These are phyloP conservation scores for Neodidymelliopsis sp. DNA, from an alignment of 2,329 filamentous ascomycete genomes.

Conservation along the genomic window DNA sequence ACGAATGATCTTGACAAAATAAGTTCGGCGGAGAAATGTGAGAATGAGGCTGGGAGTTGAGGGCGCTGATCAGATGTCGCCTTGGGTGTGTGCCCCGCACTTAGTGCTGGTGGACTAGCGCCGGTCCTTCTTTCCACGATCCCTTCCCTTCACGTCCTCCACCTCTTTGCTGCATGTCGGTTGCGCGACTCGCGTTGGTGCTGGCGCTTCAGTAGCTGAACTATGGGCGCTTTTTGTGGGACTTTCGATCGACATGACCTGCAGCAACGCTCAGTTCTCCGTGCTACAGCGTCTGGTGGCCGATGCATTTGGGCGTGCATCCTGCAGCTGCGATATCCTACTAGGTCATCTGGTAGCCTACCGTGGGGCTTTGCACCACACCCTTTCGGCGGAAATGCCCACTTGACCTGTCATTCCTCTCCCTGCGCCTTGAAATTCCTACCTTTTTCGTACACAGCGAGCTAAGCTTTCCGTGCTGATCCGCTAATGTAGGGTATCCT, in stretches of 20 bases:
- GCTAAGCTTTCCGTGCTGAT: conserved; percentile 48
- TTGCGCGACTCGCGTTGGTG: conserved; percentile 12
- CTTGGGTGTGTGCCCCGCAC: conserved; percentile 31
- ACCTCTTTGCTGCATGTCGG: conserved; percentile 18
- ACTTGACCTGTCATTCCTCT: conserved; percentile 39
- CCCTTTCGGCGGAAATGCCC: conserved; percentile 37
- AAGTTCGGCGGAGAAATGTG: conserved; percentile 20
- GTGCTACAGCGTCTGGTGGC: conserved; percentile 34
- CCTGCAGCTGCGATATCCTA: conserved; percentile 33
- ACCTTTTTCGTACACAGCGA: conserved; percentile 38
- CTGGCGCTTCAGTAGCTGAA: conserved; percentile 19
- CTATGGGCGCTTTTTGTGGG: conserved; percentile 19
- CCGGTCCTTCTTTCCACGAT: conserved; percentile 20
- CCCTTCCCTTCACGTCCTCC: conserved; percentile 16
- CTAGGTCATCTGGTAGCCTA: conserved; percentile 30
- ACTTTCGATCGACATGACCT: conserved; percentile 42
- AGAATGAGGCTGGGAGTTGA: conserved; percentile 37
- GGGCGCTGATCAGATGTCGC: conserved; percentile 19
- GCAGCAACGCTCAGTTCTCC: conserved; percentile 39
- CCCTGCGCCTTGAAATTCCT: conserved; percentile 39
- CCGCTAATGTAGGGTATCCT: conserved; percentile 45
- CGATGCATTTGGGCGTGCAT: conserved; percentile 35
- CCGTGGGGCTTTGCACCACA: conserved; percentile 31
- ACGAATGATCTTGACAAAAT: conserved; percentile 24
- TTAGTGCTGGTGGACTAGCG: conserved; percentile 20